Evolutionary conservation across 257 asterid genomes (phyloP).

Genomic region (Fraxinus americana): DNA sequence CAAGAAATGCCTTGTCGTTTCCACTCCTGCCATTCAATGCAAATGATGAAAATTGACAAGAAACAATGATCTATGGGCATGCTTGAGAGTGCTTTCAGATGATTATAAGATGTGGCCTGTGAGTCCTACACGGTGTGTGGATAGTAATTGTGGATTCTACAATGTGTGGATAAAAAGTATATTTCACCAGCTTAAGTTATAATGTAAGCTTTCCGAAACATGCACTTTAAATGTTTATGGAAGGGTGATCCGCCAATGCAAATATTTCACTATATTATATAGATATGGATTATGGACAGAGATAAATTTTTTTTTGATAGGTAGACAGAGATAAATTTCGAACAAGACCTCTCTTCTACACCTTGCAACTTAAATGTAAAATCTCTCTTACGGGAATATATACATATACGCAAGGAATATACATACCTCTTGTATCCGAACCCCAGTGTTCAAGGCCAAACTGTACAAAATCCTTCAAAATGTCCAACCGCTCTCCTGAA

Average conservation of each 20-base stretch:
- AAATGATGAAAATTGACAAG: slow-evolving; percentile 13
- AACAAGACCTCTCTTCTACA: background rate
- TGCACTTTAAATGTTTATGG: too few relatives aligned
- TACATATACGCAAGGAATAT: background rate
- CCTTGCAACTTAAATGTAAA: background rate
- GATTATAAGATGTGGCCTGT: too few relatives aligned
- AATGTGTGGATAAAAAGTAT: too few relatives aligned
- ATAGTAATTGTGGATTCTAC: too few relatives aligned
- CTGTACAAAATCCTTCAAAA: slow-evolving; percentile 75
- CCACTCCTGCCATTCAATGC: slow-evolving; percentile 69
- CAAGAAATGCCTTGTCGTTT: slow-evolving; percentile 89
- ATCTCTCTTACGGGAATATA: background rate
- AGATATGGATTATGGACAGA: too few relatives aligned
- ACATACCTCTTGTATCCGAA: slow-evolving; percentile 86
- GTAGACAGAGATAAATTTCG: background rate
- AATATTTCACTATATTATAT: background rate
- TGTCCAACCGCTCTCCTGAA: slow-evolving; percentile 75
- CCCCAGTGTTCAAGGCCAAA: slow-evolving; percentile 99
- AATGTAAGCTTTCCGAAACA: too few relatives aligned
- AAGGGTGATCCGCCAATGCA: background rate
- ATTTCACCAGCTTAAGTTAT: too few relatives aligned
- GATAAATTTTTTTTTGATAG: too few relatives aligned
- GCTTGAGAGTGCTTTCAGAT: too few relatives aligned
- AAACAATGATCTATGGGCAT: background rate
- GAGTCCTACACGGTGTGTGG: too few relatives aligned